Evolutionary conservation across 2,329 filamentous ascomycete genomes (phyloP), one percentile per base, ranked within the genome.

Genomic region (Diaporthe eres): DNA sequence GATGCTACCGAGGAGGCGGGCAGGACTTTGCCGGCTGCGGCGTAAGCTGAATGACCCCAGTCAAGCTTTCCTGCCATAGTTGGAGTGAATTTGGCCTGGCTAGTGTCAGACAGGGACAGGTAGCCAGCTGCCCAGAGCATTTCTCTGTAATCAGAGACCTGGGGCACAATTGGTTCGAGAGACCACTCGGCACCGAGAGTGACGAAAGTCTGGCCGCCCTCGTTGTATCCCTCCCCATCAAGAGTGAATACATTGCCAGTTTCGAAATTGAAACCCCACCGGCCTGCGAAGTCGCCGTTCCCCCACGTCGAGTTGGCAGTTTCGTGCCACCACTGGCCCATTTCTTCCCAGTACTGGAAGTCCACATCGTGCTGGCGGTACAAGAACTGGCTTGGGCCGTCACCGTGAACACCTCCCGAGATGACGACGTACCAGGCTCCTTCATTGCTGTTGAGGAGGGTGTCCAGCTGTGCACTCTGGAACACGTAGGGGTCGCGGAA

Each of bases 251-350:
- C 76, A 55, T 87, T 87, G 28, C 77, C 81, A 15, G 86, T 85
- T 77, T 88, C 87, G 57, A 87, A 87, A 76, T 88, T 88, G 81
- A 82, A 87, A 0, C 84, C 84, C 77, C 81, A 85, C 1, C 81
- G 79, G 2, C 85, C 85, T 2, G 82, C 83, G 82, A 83, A 84
- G 28, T 79, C 65, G 12, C 82, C 82, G 31, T 80, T 78, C 3
- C 82, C 82, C 82, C 83, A 84, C 0, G 82, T 84, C 4, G 82
- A 78, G 74, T 84, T 84, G 25, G 81, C 81, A n/a, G 78, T 73
- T 74, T 87, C 85, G 31, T 85, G 82, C 85, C 85, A 84, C 85
- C 84, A 82, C 74, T 85, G 80, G 81, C 73, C 73, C 39, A 75
- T 44, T 5, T 75, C 37, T 44, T 75, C 73, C 73, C 73, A 86